Conservation (phyloP, 371 early-diverging fungal species). For the Mucor irregularis region DNA sequence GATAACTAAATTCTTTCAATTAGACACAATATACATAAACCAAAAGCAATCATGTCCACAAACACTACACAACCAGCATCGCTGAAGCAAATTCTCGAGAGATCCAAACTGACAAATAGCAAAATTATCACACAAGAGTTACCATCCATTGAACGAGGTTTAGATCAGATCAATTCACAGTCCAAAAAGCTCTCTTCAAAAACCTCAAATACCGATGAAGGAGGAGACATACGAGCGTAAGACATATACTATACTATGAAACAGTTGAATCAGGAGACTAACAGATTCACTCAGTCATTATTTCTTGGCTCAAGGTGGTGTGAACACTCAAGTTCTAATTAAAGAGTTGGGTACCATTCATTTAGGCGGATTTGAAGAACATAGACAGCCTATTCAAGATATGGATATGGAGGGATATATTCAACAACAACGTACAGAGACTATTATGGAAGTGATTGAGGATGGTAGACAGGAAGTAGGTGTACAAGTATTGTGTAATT, state of each 20-base stretch:
- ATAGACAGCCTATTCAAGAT: slow-evolving; percentile 46
- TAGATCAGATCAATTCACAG: slow-evolving; percentile 43
- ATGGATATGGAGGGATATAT: slow-evolving; percentile 45
- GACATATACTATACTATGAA: background rate
- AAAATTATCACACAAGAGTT: slow-evolving; percentile 33
- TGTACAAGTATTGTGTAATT: no score
- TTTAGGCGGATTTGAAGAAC: slow-evolving; percentile 35
- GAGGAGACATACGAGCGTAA: slow-evolving; percentile 42
- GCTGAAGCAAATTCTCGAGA: slow-evolving; percentile 37
- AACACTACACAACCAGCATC: slow-evolving; percentile 11
- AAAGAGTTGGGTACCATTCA: slow-evolving; percentile 48
- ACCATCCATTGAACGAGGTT: slow-evolving; percentile 41
- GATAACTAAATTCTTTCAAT: no score
- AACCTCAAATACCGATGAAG: slow-evolving; percentile 15
- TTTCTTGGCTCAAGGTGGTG: slow-evolving; percentile 47
- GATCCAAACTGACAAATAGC: slow-evolving; percentile 35
- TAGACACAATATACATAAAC: no score
- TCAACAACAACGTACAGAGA: slow-evolving; percentile 26
- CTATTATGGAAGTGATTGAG: slow-evolving; percentile 30
- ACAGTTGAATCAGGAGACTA: background rate
- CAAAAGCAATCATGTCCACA: no score
- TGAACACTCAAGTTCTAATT: slow-evolving; percentile 41
- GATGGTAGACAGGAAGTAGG: slow-evolving; percentile 41
- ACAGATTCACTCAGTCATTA: slow-evolving; percentile 30
- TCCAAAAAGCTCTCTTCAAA: slow-evolving; percentile 30